phyloP scores from a whole-genome alignment of 495 filamentous ascomycete genomes.

The Talaromyces borbonicus region DNA sequence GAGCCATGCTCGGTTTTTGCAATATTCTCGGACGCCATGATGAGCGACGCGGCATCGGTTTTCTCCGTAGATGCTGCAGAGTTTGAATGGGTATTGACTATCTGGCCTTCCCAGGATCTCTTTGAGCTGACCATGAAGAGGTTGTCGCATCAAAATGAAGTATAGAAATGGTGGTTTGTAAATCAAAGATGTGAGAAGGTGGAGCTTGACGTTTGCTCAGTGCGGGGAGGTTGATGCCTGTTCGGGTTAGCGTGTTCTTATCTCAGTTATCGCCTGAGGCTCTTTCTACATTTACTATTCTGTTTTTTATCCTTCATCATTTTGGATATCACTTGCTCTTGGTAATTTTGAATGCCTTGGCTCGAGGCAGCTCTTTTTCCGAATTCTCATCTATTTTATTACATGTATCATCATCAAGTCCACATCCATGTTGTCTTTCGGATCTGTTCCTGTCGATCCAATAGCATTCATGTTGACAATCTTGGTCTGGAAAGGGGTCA shows the following conservation, averaged over 20 bases:
- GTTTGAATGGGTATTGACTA: slow-evolving; percentile 25
- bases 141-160: background rate
- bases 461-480: background rate
- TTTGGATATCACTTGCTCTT: too few relatives aligned
- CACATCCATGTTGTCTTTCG: too few relatives aligned
- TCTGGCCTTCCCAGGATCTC: slow-evolving; percentile 50
- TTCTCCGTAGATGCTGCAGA: slow-evolving; percentile 15
- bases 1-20: slow-evolving; percentile 13
- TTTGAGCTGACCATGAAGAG: slow-evolving; percentile 39
- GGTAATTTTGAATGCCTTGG: too few relatives aligned
- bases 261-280: background rate
- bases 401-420: too few relatives aligned
- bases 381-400: too few relatives aligned
- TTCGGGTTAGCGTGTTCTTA: background rate
- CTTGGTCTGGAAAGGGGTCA: too few relatives aligned
- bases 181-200: background rate
- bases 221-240: background rate
- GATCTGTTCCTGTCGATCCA: background rate
- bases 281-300: background rate
- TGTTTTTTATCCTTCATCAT: background rate
- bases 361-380: too few relatives aligned
- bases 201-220: background rate
- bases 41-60: slow-evolving; percentile 12
- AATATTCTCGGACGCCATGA: slow-evolving; percentile 12
- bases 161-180: background rate